A percentile compares a stretch with the other conserved stretches of the same genome.
Evolutionary conservation across 1,284 basidiomycete species (phyloP).

Genomic region (Ganoderma leucocontextum): DNA sequence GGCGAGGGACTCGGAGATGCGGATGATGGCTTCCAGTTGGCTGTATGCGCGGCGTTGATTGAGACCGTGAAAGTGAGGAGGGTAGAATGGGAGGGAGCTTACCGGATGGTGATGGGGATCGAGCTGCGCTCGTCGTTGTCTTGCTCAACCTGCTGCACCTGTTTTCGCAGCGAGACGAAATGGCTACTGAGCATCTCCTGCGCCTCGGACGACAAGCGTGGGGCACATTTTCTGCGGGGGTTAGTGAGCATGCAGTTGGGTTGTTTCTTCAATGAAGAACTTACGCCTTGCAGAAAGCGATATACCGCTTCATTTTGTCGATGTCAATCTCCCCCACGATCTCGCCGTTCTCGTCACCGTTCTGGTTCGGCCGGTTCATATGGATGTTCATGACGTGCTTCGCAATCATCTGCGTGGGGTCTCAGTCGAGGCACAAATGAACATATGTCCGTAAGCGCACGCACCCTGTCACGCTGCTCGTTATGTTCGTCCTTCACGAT

Average conservation of each 20-base stretch:
- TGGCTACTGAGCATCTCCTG: conserved; percentile 98
- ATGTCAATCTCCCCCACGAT: conserved; percentile 93
- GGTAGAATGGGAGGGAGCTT: conserved; percentile 37
- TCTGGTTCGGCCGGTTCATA: conserved; percentile 87
- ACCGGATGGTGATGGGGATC: conserved; percentile 98
- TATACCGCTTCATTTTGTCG: conserved; percentile 98
- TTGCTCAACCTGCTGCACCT: conserved; percentile 95
- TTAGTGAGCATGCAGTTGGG: background rate
- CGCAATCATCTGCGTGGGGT: conserved; percentile 80
- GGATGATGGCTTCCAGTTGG: conserved; percentile 98
- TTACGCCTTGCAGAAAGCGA: conserved; percentile 94
- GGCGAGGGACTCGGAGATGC: conserved; percentile 96
- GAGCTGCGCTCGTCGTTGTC: conserved; percentile 98
- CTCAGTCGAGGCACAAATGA: conserved; percentile 8
- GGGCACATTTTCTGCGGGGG: conserved; percentile 87
- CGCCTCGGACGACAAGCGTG: conserved; percentile 91
- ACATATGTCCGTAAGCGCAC: conserved; percentile 34
- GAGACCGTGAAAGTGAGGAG: background rate
- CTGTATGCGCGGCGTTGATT: conserved; percentile 49
- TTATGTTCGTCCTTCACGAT: conserved; percentile 99
- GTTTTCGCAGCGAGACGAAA: conserved; percentile 93
- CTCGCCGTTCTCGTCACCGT: conserved; percentile 66
- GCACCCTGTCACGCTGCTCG: conserved; percentile 88
- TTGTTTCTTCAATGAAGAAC: conserved; percentile 32
- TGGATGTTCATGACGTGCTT: conserved; percentile 99